Base-by-base conservation (phyloP, 371 early-diverging fungal species). In the Actinomortierella wolfii region DNA sequence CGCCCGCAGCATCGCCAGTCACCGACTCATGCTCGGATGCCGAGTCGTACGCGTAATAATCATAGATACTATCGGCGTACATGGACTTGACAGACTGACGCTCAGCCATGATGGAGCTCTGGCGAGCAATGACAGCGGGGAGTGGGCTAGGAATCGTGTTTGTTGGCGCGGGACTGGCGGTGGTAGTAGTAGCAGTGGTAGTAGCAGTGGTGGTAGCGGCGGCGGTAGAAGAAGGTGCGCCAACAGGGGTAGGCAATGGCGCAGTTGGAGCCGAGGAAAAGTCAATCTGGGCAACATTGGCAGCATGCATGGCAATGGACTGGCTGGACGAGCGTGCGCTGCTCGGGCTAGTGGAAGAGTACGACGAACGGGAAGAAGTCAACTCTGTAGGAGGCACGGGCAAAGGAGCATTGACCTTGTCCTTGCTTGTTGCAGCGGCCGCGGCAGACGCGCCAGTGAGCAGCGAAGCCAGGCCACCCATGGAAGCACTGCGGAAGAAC, bases 1-100 rank as follows among this genome's bases (percentile, higher is more conserved):
- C n/a, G n/a, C n/a, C n/a, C n/a, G 34, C 34, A 34, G 34, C 34
- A 34, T 34, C 34, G 34, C 34, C 34, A 6, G 34, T 11, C 7
- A 34, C 11, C 34, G 34, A 34, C 24, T 63, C 74, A 20, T 61
- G 49, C 14, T 73, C 74, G 4, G 67, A 66, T 2, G 60, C 51
- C 24, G 74, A 73, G 44, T 73, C 74, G 20, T 73, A 73, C 18
- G 66, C 74, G 42, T 73, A 73, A 42, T 51, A 73, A 29, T 73
- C 74, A 25, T 73, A 73, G 21, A 73, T 73, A 28, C 74, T 73
- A 39, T 73, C 74, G 3, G 74, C 60, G 45, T 73, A 73, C 63
- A 67, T 66, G 28, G 74, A 73, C 3, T 67, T 67, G 40, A 73
- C 50, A 18, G 67, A 66, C 8, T 50, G 56, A 29, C 74, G 51